These are phyloP conservation scores for Boletus vermiculosoides DNA, from an alignment of 768 basidiomycete genomes.

Conservation along the genomic window DNA sequence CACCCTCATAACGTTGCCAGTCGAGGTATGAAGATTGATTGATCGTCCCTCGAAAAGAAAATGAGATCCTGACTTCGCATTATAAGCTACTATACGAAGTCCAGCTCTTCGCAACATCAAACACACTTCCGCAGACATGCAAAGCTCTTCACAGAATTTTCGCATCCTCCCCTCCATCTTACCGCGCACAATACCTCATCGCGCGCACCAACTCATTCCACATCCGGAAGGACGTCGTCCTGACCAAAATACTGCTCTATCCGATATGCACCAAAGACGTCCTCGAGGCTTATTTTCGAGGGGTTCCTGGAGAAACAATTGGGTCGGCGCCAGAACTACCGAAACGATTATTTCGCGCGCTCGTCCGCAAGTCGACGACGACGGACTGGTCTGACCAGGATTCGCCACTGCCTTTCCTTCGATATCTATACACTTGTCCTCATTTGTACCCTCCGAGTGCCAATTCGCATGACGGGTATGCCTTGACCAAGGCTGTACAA, in stretches of 20 bases:
- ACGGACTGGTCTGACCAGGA: conserved; percentile 47
- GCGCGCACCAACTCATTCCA: conserved; percentile 27
- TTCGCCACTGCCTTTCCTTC: conserved; percentile 63
- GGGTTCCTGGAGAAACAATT: not conserved
- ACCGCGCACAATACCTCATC: conserved; percentile 67
- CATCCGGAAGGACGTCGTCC: conserved; percentile 19
- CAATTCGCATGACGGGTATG: conserved; percentile 78
- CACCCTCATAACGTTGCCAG: conserved; percentile 32
- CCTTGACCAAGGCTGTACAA: conserved; percentile 75
- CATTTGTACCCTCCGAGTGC: conserved; percentile 43
- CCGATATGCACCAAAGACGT: conserved; percentile 39
- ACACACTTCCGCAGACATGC: conserved; percentile 58
- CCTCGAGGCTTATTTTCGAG: conserved; percentile 47
- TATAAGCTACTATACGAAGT: conserved; percentile 75
- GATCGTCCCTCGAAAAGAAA: not conserved
- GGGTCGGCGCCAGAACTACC: conserved; percentile 52
- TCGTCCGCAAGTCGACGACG: conserved; percentile 34
- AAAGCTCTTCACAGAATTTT: conserved; percentile 54
- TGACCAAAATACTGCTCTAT: conserved; percentile 50
- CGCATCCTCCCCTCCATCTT: conserved; percentile 51
- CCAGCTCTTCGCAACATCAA: conserved; percentile 67
- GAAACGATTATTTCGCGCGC: conserved; percentile 58
- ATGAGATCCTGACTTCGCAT: conserved; percentile 6
- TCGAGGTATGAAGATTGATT: conserved; percentile 31
- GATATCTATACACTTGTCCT: conserved; percentile 48